Percentiles rank a stretch among this genome's conserved stretches.
phyloP scores from a whole-genome alignment of 768 basidiomycete genomes.

The Russula emetica region DNA sequence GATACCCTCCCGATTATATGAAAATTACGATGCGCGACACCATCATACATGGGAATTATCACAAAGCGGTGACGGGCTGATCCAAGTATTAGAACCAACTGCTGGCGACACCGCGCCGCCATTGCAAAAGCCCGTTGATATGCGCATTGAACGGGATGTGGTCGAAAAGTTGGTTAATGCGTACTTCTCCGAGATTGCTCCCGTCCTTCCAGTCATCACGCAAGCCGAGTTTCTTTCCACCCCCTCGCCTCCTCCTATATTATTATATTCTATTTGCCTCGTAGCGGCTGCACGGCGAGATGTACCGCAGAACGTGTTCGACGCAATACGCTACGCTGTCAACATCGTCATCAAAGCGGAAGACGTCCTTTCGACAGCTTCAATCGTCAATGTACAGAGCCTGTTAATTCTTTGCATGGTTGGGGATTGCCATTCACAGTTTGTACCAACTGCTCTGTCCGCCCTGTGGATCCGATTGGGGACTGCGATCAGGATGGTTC shows the following conservation, averaged over 20 bases:
- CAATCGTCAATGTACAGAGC: constrained; percentile 83
- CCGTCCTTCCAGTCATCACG: constrained; percentile 85
- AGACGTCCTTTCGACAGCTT: constrained; percentile 84
- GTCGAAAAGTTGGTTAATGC: constrained; percentile 83
- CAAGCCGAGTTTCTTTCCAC: constrained; percentile 80
- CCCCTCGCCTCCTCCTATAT: constrained; percentile 67
- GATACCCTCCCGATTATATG: constrained; percentile 80
- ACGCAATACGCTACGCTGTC: constrained; percentile 82
- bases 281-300: constrained; percentile 84
- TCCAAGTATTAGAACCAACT: constrained; percentile 67
- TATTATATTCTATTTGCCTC: constrained; percentile 92
- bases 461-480: constrained; percentile 83
- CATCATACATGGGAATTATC: constrained; percentile 86
- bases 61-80: constrained; percentile 80
- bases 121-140: constrained; percentile 60
- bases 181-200: constrained; percentile 86
- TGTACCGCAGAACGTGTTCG: constrained; percentile 81
- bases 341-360: constrained; percentile 84
- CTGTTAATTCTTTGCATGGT: constrained; percentile 82
- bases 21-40: constrained; percentile 82
- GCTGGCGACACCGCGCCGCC: constrained; percentile 50
- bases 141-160: constrained; percentile 71
- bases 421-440: constrained; percentile 87
- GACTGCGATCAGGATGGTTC: constrained; percentile 88
- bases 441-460: constrained; percentile 78